These are phyloP conservation scores for Mucor mucedo DNA, from an alignment of 371 early-diverging fungal species.

Conservation along the genomic window DNA sequence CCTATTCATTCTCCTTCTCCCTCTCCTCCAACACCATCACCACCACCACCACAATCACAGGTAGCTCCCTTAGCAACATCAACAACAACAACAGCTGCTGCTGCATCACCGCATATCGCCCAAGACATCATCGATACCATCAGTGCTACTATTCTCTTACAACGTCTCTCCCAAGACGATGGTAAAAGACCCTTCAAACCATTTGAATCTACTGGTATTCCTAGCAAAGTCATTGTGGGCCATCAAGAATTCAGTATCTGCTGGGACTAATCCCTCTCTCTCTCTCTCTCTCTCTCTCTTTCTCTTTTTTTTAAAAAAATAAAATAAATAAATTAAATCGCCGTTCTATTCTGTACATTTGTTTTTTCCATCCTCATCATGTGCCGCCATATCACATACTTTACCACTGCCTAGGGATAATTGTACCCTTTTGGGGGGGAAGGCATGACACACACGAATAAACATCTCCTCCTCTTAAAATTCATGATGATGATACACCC, in stretches of 20 bases:
- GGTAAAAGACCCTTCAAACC: constrained; percentile 56
- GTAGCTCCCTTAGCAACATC: too few species aligned
- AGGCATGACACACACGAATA: too few species aligned
- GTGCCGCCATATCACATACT: too few species aligned
- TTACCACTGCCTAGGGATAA: too few species aligned
- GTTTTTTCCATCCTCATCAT: too few species aligned
- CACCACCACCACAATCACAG: too few species aligned
- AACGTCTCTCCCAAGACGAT: constrained; percentile 61
- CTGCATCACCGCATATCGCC: constrained; percentile 7
- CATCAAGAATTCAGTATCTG: constrained; percentile 42
- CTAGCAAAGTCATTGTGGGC: constrained; percentile 42
- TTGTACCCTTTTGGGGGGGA: too few species aligned
- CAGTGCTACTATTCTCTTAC: constrained; percentile 57
- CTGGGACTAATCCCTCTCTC: constrained; percentile 42
- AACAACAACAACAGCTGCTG: too few species aligned
- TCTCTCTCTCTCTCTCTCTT: too few species aligned
- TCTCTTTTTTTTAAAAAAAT: background rate
- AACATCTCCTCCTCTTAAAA: too few species aligned
- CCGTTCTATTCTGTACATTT: too few species aligned
- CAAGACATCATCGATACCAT: constrained; percentile 59
- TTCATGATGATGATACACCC: too few species aligned
- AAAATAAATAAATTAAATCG: background rate
- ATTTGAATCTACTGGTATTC: constrained; percentile 27
- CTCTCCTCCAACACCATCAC: background rate
- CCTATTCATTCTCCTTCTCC: background rate